Conservation (phyloP, 2,329 filamentous ascomycete species). For the Harringtonia lauricola region DNA sequence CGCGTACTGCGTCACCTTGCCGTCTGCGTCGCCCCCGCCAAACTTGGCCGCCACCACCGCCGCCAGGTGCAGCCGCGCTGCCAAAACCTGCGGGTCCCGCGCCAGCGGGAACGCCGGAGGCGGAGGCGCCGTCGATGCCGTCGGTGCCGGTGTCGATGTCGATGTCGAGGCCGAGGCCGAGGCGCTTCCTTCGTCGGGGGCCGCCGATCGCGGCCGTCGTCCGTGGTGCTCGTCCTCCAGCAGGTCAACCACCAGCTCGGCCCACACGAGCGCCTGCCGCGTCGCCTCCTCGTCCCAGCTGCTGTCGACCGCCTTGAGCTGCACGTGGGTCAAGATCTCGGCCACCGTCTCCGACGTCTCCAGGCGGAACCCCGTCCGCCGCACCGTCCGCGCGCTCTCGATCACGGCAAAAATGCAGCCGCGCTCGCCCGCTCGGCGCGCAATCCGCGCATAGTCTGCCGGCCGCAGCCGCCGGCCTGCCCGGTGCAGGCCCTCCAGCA, state of each 20-base stretch:
- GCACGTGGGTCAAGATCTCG: slow-evolving; percentile 25
- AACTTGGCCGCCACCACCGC: slow-evolving; percentile 26
- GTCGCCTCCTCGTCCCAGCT: slow-evolving; percentile 23
- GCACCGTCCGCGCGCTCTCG: slow-evolving; percentile 35
- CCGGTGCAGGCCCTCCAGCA: slow-evolving; percentile 37
- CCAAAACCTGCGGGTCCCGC: slow-evolving; percentile 31
- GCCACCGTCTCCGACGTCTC: slow-evolving; percentile 28
- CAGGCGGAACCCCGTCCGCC: slow-evolving; percentile 34
- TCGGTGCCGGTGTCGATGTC: not conserved
- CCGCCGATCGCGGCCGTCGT: slow-evolving; percentile 3
- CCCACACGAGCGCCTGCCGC: slow-evolving; percentile 31
- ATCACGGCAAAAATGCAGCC: slow-evolving; percentile 35
- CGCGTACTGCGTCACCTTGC: slow-evolving; percentile 20
- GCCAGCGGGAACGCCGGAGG: slow-evolving; percentile 19
- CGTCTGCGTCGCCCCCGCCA: slow-evolving; percentile 17
- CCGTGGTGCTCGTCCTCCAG: slow-evolving; percentile 32
- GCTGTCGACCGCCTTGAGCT: slow-evolving; percentile 29
- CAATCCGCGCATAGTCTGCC: slow-evolving; percentile 25
- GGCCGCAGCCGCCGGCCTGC: slow-evolving; percentile 25
- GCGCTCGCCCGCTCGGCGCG: slow-evolving; percentile 27
- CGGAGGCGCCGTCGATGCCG: slow-evolving; percentile 1
- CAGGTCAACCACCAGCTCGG: slow-evolving; percentile 36
- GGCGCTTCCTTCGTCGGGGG: not conserved
- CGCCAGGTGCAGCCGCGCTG: slow-evolving; percentile 30
- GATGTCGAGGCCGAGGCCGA: slow-evolving; percentile 1